These are phyloP conservation scores for Fallopia convolvulus DNA, from an alignment of 148 eudicot genomes.

Conservation along the genomic window DNA sequence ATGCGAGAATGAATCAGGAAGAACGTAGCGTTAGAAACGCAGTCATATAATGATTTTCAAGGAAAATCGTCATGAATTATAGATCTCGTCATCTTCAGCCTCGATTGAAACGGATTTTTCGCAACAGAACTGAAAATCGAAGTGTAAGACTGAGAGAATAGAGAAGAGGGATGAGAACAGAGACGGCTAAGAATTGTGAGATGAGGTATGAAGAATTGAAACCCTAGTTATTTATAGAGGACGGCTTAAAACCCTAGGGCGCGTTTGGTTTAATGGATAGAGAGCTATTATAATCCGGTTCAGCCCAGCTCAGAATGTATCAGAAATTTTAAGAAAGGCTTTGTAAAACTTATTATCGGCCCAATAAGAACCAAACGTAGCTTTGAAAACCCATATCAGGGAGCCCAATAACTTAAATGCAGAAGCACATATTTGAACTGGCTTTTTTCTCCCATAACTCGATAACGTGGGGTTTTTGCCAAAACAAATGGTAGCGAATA, in stretches of 20 bases:
- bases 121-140: background rate
- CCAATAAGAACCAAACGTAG: background rate
- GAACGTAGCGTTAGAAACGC: slow-evolving; percentile 11
- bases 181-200: background rate
- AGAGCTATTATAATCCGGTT: background rate
- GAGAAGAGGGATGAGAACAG: background rate
- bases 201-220: background rate
- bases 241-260: background rate
- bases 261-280: background rate
- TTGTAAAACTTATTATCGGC: background rate
- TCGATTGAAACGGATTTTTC: background rate
- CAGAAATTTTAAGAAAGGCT: too few relatives aligned
- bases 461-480: too few relatives aligned
- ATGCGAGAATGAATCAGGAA: slow-evolving; percentile 7
- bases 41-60: background rate
- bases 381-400: background rate
- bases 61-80: background rate
- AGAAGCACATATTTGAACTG: background rate
- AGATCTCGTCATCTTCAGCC: background rate
- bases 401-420: background rate
- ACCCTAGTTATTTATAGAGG: background rate
- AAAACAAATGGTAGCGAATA: too few relatives aligned
- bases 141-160: too few relatives aligned
- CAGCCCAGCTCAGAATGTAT: background rate
- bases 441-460: too few relatives aligned